Percentiles rank a stretch among this genome's conserved stretches.
These are phyloP conservation scores for Petasospora rhodanensis DNA, from an alignment of 1,139 yeast genomes.

Conservation along the genomic window DNA sequence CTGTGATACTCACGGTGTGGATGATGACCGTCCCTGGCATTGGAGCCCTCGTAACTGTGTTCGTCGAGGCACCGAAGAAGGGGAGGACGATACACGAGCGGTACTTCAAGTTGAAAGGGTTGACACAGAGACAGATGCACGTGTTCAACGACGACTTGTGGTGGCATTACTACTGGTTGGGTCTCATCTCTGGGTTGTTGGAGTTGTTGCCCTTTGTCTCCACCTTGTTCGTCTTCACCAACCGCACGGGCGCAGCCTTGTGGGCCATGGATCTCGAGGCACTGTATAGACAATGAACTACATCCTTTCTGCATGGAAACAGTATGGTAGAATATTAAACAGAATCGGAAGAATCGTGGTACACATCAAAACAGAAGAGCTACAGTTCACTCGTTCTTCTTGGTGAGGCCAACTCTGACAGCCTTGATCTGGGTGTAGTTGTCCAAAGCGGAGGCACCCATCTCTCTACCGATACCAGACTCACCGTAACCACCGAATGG, in stretches of 20 bases:
- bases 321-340: no score
- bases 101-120: constrained; percentile 8
- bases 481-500: constrained; percentile 83
- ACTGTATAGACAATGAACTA: no score
- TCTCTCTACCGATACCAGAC: constrained; percentile 91
- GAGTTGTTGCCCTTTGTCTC: constrained; percentile 8
- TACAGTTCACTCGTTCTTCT: constrained; percentile 47
- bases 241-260: constrained; percentile 11
- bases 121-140: constrained; percentile 2
- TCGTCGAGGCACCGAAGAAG: constrained; percentile 9
- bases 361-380: no score
- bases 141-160: constrained; percentile 4
- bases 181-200: constrained; percentile 6
- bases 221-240: constrained; percentile 11
- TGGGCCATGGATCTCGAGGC: constrained; percentile 11
- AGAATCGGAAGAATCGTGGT: no score
- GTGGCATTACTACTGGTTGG: constrained; percentile 9
- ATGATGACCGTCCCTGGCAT: constrained; percentile 7
- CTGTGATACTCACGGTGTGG: constrained; percentile 3
- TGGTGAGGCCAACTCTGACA: constrained; percentile 66
- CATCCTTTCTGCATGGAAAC: no score
- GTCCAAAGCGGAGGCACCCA: constrained; percentile 81
- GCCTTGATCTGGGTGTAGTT: constrained; percentile 83
- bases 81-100: constrained; percentile 8
- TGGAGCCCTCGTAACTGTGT: constrained; percentile 8